Evolutionary conservation across 257 asterid species (phyloP).

Genomic region (Coffea canephora): DNA sequence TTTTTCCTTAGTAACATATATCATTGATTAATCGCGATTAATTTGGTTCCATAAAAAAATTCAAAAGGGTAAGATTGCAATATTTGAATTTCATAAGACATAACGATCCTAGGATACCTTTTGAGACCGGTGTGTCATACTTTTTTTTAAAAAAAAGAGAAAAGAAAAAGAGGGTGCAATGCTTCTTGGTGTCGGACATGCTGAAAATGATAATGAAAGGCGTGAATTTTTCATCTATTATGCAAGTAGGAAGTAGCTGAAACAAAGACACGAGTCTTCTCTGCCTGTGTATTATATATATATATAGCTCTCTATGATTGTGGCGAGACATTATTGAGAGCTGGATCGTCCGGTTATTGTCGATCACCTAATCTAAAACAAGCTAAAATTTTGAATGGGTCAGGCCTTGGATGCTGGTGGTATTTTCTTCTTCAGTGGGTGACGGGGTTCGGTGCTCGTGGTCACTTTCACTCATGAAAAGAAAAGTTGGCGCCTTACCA

Average conservation of each 20-base stretch:
- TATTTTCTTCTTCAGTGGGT: not conserved
- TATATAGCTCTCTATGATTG: not conserved
- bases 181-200: not conserved
- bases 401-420: conserved; percentile 1
- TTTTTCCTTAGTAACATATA: no score
- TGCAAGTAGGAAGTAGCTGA: not conserved
- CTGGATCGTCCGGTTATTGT: not conserved
- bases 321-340: not conserved
- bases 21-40: no score
- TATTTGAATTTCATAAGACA: not conserved
- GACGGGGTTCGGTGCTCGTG: not conserved
- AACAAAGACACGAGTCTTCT: not conserved
- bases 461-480: conserved; percentile 19
- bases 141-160: not conserved
- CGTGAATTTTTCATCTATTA: not conserved
- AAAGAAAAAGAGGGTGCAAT: not conserved
- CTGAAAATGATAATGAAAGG: not conserved
- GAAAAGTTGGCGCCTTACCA: conserved; percentile 9
- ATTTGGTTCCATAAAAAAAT: not conserved
- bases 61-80: no score
- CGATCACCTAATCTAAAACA: not conserved
- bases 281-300: not conserved
- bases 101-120: not conserved
- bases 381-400: not conserved
- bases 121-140: not conserved